phyloP scores from a whole-genome alignment of 2,329 filamentous ascomycete species.

The Cryphonectria parasitica region DNA sequence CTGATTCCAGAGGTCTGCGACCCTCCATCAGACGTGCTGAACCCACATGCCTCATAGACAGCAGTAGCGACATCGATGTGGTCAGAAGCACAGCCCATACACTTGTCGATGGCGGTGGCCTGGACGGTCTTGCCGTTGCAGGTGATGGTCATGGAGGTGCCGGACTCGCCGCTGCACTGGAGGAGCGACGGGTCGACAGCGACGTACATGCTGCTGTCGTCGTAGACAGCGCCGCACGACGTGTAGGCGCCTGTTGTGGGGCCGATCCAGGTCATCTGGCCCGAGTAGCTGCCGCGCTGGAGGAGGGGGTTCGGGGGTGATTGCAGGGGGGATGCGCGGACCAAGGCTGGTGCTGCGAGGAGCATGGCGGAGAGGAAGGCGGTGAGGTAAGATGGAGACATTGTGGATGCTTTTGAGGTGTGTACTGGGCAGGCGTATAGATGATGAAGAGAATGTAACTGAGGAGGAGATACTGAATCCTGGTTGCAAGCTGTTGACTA shows the following conservation, averaged over 20 bases:
- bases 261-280: conserved; percentile 21
- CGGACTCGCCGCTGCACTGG: conserved; percentile 9
- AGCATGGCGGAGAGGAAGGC: not conserved
- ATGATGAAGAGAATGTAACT: not conserved
- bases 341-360: conserved; percentile 6
- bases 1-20: conserved; percentile 1
- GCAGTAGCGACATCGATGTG: conserved; percentile 22
- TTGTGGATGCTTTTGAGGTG: not conserved
- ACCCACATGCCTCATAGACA: conserved; percentile 18
- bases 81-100: conserved; percentile 19
- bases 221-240: conserved; percentile 19
- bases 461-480: not conserved
- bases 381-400: not conserved
- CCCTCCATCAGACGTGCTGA: not conserved
- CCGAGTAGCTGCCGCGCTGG: conserved; percentile 18
- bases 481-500: not conserved
- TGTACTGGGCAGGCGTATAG: not conserved
- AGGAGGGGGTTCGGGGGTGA: conserved; percentile 4
- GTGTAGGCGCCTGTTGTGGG: conserved; percentile 5
- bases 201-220: conserved; percentile 22
- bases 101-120: conserved; percentile 30
- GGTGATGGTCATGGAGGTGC: conserved; percentile 16
- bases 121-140: conserved; percentile 35
- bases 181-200: conserved; percentile 22
- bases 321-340: not conserved